Evolutionary conservation across 2,329 filamentous ascomycete species (phyloP).

Genomic region (Calonectria fujianensis): DNA sequence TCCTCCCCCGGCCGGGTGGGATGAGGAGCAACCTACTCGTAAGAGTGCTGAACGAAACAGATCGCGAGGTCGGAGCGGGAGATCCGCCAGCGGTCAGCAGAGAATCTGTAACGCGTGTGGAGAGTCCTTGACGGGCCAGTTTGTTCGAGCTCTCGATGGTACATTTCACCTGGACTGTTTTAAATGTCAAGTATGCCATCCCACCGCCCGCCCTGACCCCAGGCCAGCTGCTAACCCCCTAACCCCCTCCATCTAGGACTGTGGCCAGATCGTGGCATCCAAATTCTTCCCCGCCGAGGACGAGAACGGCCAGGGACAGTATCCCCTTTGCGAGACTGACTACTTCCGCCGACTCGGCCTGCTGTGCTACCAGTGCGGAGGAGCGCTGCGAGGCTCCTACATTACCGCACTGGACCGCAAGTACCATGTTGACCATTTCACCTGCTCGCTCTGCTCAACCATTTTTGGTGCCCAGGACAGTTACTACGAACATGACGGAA

Average conservation of each 20-base stretch:
- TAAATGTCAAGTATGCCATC: constrained; percentile 85
- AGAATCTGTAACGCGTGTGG: constrained; percentile 91
- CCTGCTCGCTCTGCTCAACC: constrained; percentile 95
- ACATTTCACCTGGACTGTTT: constrained; percentile 99
- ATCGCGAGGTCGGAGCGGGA: constrained; percentile 72
- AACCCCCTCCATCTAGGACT: constrained; percentile 79
- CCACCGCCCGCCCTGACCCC: constrained; percentile 24
- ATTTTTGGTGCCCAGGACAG: constrained; percentile 99
- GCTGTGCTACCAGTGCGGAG: constrained; percentile 93
- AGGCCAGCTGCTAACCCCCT: constrained; percentile 44
- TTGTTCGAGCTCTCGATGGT: constrained; percentile 93
- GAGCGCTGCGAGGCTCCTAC: constrained; percentile 95
- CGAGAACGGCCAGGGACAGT: constrained; percentile 88
- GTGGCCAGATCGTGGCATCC: constrained; percentile 95
- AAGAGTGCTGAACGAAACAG: constrained; percentile 75
- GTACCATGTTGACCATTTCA: constrained; percentile 99
- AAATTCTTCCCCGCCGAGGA: constrained; percentile 99
- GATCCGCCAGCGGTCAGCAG: constrained; percentile 75
- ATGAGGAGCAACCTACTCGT: constrained; percentile 66
- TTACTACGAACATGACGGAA: constrained; percentile 98
- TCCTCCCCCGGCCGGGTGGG: constrained; percentile 55
- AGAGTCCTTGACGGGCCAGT: constrained; percentile 92
- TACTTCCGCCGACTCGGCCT: constrained; percentile 96
- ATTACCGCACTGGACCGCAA: constrained; percentile 98
- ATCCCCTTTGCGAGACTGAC: constrained; percentile 97